Evolutionary conservation across 306 rosid species (phyloP), one percentile per base, ranked within the genome.

Genomic region (Quercus alba): DNA sequence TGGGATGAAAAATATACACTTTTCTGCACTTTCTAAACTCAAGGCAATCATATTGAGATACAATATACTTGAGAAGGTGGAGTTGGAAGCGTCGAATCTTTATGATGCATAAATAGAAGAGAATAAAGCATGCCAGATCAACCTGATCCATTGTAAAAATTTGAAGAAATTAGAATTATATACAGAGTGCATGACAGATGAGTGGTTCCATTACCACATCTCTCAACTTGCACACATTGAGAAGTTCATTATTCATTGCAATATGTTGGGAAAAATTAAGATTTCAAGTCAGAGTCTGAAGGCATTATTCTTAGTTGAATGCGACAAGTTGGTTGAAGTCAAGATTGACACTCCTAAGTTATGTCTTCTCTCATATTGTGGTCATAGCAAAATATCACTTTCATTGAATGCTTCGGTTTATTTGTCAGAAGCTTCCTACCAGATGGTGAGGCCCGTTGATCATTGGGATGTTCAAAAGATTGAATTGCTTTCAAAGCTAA

Each of bases 401-500:
- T 76, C 79, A 23, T 62, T 76, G 61, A 76, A 76, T 26, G 61
- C 79, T 44, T 71, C 41, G 5, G 49, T 41, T 3, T 44, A 59
- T 15, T 35, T 11, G 1, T 38, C 11, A 49, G 46, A 70, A 5
- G 28, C 62, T 18, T 1, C 44, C 61, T 56, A 76, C 17, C 31
- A 59, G 52, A 46, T 46, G 52, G 13, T 13, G 21, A 20, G 44
- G 13, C 41, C 49, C 7, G 9, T 59, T 28, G 25, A 76, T 25
- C 25, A 57, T 25, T 76, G 79, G 79, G 1, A 35, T 44, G 72
- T 35, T 35, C 41, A 35, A 35, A 35, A 35, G 41, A 35, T 76
- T 46, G 79, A 76, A 63, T 62, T 76, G 6, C n/a, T 76, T 7
- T 71, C 79, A 76, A 6, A 49, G 19, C 63, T 76, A n/a, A 76